Percentiles rank a stretch among this genome's conserved stretches.
Evolutionary conservation across 2,329 filamentous ascomycete genomes (phyloP).

Genomic region (Fusarium temperatum): DNA sequence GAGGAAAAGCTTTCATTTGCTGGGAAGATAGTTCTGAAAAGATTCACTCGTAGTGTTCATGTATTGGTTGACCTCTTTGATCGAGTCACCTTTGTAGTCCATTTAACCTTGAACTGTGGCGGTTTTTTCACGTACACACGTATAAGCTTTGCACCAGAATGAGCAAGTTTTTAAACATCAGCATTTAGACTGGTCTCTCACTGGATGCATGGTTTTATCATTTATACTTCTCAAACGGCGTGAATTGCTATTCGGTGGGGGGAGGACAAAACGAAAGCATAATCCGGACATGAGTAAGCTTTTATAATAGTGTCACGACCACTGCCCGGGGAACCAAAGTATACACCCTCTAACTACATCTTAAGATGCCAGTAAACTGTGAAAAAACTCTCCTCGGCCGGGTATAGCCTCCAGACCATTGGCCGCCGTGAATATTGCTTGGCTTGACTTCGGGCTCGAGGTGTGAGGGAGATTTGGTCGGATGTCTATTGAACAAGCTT

Average conservation of each 20-base stretch:
- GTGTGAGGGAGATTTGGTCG: not conserved
- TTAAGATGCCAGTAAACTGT: too few species aligned
- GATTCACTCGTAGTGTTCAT: not conserved
- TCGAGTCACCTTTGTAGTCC: not conserved
- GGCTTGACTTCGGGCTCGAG: not conserved
- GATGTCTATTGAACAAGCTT: not conserved
- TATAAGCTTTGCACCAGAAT: not conserved
- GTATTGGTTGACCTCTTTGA: not conserved
- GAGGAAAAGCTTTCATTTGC: not conserved
- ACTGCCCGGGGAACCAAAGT: fast-evolving
- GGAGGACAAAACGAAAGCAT: not conserved
- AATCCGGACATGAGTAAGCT: not conserved
- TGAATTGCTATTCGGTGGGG: not conserved
- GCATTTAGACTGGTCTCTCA: too few species aligned
- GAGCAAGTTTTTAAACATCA: too few species aligned
- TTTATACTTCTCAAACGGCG: not conserved
- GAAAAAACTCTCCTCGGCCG: not conserved
- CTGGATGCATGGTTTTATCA: not conserved
- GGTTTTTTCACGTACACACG: not conserved
- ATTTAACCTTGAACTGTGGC: not conserved
- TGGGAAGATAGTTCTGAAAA: fast-evolving
- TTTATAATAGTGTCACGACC: not conserved
- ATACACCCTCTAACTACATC: fast-evolving
- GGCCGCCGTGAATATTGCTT: not conserved
- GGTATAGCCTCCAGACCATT: too few species aligned